phyloP scores from a whole-genome alignment of 208 protist genomes.

The Angomonas ambiguus region DNA sequence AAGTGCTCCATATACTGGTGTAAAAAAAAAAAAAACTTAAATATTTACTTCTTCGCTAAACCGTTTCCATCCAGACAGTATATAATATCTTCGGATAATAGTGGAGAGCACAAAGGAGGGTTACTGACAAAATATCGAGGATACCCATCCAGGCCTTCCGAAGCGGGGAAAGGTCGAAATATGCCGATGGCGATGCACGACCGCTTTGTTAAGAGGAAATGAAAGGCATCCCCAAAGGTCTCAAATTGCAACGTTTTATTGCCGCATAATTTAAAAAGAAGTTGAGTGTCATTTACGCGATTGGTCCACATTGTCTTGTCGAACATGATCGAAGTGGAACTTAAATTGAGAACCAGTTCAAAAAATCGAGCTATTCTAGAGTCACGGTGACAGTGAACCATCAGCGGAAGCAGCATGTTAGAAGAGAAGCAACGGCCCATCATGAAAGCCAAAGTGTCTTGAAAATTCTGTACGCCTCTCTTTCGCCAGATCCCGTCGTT shows the following conservation, averaged over 20 bases:
- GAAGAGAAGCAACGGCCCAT: slow-evolving; percentile 85
- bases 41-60: not conserved
- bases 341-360: slow-evolving; percentile 71
- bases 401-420: slow-evolving; percentile 78
- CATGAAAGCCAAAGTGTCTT: slow-evolving; percentile 86
- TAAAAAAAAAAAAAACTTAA: not conserved
- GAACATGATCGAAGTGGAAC: slow-evolving; percentile 54
- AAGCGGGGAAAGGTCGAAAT: slow-evolving; percentile 67
- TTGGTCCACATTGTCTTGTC: slow-evolving; percentile 58
- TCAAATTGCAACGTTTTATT: slow-evolving; percentile 66
- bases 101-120: slow-evolving; percentile 58
- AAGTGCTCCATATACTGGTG: not conserved
- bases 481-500: slow-evolving; percentile 65
- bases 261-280: slow-evolving; percentile 74
- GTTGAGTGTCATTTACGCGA: slow-evolving; percentile 29
- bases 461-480: slow-evolving; percentile 74
- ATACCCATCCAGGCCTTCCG: slow-evolving; percentile 41
- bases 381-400: slow-evolving; percentile 77
- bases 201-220: slow-evolving; percentile 60
- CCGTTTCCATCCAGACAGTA: slow-evolving; percentile 62
- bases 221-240: slow-evolving; percentile 78
- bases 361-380: slow-evolving; percentile 74
- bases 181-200: slow-evolving; percentile 79
- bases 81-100: slow-evolving; percentile 78
- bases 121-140: slow-evolving; percentile 89